Evolutionary conservation across 75 land plant species (phyloP), one percentile per base, ranked within the genome.

Genomic region (Isoetes taiwanensis): DNA sequence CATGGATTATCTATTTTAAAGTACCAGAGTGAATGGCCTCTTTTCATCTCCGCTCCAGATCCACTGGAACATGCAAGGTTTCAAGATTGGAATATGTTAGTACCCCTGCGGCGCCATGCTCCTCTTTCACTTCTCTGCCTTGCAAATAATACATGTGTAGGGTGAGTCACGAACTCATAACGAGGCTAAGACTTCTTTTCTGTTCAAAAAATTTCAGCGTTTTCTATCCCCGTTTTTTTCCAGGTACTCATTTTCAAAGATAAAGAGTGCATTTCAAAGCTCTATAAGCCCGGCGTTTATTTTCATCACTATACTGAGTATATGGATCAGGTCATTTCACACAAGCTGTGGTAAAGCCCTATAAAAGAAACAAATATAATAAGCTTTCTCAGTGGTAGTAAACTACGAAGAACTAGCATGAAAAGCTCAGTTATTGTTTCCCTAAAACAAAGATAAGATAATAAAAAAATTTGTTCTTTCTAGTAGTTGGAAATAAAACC

Each of bases 91-190:
- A 21, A 23, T 63, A 0, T 69, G 72, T 55, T n/a, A 41, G 25
- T 27, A 65, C 42, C 28, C 59, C 72, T 23, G 69, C 72, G 20
- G 39, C 56, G 19, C 27, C n/a, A 63, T 55, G 57, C 43, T 17
- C 60, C 72, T 3, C 30, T 24, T 27, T 60, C 72, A 28, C 72
- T 69, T 20, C 59, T 69, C 0, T 69, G 72, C 34, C 48, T 69
- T 26, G 72, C 72, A 56, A 69, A 69, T 55, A 69, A 69, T 26
- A 69, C 67, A 20, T 63, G 72, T 54, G 63, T 63, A 26, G 48
- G 72, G 72, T 69, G 41, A 52, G 30, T 21, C 11, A 12, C n/a
- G 52, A 12, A 14, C 52, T 16, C 16, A 6, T 14, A 27, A 30
- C 32, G 62, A 9, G 20, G 19, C 29, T 23, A 12, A 21, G 11